These are phyloP conservation scores for Xerocomus potaroensis DNA, from an alignment of 768 basidiomycete species.

Conservation along the genomic window DNA sequence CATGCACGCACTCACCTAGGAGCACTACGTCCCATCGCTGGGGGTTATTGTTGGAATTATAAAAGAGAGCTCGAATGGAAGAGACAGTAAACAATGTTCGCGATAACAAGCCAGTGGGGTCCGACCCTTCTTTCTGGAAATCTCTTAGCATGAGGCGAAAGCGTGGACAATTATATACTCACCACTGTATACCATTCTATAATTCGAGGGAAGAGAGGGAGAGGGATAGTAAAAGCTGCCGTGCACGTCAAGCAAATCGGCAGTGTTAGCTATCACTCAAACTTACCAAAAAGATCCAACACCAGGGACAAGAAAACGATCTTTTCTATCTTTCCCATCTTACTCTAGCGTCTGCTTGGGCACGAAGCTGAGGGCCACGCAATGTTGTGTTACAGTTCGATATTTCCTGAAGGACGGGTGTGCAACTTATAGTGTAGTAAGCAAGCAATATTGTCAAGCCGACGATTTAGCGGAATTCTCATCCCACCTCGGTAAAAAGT, in stretches of 20 bases:
- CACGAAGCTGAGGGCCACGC: no score
- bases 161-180: slow-evolving; percentile 15
- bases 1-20: slow-evolving; percentile 51
- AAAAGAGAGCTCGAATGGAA: slow-evolving; percentile 59
- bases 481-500: not conserved
- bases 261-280: not conserved
- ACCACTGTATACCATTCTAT: slow-evolving; percentile 89
- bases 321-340: slow-evolving; percentile 71
- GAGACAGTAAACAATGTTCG: slow-evolving; percentile 67
- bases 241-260: slow-evolving; percentile 11
- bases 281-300: slow-evolving; percentile 76
- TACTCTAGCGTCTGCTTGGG: no score
- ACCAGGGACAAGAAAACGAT: slow-evolving; percentile 89
- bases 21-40: slow-evolving; percentile 92
- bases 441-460: no score
- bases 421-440: no score
- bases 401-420: no score
- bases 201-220: slow-evolving; percentile 97
- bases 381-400: no score
- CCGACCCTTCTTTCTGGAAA: slow-evolving; percentile 63
- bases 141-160: not conserved
- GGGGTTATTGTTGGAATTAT: slow-evolving; percentile 54
- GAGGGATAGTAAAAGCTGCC: slow-evolving; percentile 85
- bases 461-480: no score
- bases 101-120: slow-evolving; percentile 68